Base-by-base conservation (phyloP, 768 basidiomycete species). In the Tricholoma sp. region DNA sequence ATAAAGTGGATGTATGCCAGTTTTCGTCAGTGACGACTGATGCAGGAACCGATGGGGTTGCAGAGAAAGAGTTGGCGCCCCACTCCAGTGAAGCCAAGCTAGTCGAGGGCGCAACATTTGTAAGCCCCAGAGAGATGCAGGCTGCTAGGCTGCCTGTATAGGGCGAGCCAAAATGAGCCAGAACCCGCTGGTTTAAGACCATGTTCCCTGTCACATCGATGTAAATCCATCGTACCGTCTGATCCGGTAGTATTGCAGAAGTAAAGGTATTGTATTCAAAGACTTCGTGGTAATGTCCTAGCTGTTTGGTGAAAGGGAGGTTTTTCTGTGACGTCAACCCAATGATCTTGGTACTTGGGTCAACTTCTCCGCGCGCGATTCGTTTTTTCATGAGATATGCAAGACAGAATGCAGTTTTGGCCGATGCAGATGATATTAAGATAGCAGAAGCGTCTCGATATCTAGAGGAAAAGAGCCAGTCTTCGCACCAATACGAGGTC, bases 401-500 rank as follows among this genome's bases (percentile, higher is more conserved):
- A 17, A 86, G 72, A 57, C 82, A 85, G 66, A 88, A 86, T 0
- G 86, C 85, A 1, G 86, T 88, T 63, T 88, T 88, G 28, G 86
- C 79, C 2, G 86, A 88, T 0, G 86, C 87, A 41, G 85, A 86
- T 1, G 86, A 86, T 37, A 88, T 78, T 48, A 88, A 71, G 56
- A 88, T 70, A 29, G 65, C 63, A 2, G 71, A 72, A 4, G 76
- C 76, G 6, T 74, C 79, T 1, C 78, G 74, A 64, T 86, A 88
- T 20, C 65, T 61, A 2, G 78, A 73, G 5, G 75, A 70, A 55
- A 77, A 69, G 6, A 88, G 65, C 84, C 84, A 88, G 63, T 88
- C 87, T 65, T 88, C 84, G 59, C 78, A 85, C 86, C 86, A 88
- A 59, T 80, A 88, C 1, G 87, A 78, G 0, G 86, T 88, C 86